A percentile compares a stretch with the other conserved stretches of the same genome.
Evolutionary conservation across 192 early-diverging fungal species (phyloP).

Genomic region (Entomortierella chlamydospora): DNA sequence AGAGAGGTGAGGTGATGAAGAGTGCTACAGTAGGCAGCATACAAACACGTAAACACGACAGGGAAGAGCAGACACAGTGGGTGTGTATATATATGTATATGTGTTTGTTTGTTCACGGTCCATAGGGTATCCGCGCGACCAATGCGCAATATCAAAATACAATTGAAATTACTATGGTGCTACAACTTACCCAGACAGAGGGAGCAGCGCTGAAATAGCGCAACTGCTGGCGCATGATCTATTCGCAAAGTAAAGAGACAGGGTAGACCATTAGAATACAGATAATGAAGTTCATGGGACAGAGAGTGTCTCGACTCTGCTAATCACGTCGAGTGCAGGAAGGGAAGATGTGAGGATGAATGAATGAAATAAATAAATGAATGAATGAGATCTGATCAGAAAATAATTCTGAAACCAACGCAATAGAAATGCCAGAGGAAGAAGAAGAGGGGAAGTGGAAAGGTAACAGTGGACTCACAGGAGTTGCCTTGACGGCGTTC

Average conservation of each 20-base stretch:
- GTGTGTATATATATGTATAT: not conserved
- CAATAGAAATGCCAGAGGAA: not conserved
- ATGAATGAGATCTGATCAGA: no score
- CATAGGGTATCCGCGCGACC: not conserved
- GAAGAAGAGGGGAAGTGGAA: not conserved
- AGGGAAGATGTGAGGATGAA: not conserved
- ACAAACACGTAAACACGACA: no score
- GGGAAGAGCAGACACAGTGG: not conserved
- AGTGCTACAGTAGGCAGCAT: no score
- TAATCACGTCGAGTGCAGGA: no score
- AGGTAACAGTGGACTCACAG: constrained; percentile 15
- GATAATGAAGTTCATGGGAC: no score
- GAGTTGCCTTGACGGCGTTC: constrained; percentile 53
- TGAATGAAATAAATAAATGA: no score
- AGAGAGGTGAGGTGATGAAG: no score
- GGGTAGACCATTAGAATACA: not conserved
- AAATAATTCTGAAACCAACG: no score
- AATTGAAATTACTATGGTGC: not conserved
- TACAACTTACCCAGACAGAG: constrained; percentile 47
- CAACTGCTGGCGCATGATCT: constrained; percentile 54
- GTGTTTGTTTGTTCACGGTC: not conserved
- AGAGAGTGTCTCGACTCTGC: no score
- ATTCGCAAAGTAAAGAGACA: not conserved
- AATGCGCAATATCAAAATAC: not conserved
- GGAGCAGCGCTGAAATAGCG: constrained; percentile 51